phyloP scores from a whole-genome alignment of 73 alveolate species.

The Symbiodinium natans region DNA sequence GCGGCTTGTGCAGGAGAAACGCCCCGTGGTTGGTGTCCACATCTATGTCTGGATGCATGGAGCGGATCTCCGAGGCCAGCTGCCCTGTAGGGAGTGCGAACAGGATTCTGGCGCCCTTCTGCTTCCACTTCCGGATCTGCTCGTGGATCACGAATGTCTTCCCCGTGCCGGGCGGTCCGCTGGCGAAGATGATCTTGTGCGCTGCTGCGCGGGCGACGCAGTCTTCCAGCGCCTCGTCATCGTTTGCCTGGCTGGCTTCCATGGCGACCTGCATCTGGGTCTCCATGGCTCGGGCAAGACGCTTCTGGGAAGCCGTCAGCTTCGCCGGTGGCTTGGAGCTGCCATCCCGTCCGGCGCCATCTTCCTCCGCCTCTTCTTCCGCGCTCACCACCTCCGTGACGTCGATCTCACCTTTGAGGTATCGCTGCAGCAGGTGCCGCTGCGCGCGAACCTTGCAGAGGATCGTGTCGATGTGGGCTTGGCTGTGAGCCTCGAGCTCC shows the following conservation, averaged over 20 bases:
- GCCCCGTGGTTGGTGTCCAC: constrained; percentile 52
- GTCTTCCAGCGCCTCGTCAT: background rate
- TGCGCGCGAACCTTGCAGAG: background rate
- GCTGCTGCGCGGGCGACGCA: background rate
- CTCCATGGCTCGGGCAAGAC: background rate
- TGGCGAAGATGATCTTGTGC: background rate
- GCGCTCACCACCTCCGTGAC: background rate
- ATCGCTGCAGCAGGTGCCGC: background rate
- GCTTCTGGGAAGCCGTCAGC: constrained; percentile 1
- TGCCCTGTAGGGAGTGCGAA: constrained; percentile 29
- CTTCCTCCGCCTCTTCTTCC: background rate
- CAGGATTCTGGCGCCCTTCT: background rate
- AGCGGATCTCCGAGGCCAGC: constrained; percentile 8
- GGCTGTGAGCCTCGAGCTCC: constrained; percentile 8
- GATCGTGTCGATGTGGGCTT: background rate
- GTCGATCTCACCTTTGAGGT: background rate
- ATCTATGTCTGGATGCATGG: constrained; percentile 28
- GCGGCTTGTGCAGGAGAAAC: background rate
- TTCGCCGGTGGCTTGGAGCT: background rate
- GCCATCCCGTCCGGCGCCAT: background rate
- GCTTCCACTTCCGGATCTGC: background rate
- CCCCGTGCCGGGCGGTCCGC: background rate
- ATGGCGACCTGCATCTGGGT: background rate
- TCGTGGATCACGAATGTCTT: constrained; percentile 18
- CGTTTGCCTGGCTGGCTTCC: background rate